These are phyloP conservation scores for Cladosporium oxysporum DNA, from an alignment of 2,329 filamentous ascomycete genomes.

Conservation along the genomic window DNA sequence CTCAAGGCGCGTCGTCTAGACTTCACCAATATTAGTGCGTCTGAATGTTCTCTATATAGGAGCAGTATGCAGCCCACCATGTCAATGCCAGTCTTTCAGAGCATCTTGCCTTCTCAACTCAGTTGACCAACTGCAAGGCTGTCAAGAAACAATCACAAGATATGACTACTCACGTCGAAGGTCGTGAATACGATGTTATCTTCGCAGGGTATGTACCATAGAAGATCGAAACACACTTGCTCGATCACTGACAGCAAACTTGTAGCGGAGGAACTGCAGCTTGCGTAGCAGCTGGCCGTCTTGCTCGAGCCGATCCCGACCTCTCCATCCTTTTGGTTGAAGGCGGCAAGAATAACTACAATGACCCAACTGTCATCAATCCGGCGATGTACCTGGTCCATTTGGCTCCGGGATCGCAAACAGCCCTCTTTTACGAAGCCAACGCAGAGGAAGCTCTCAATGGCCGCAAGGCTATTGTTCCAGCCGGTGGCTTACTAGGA, in stretches of 20 bases:
- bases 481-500: constrained; percentile 55
- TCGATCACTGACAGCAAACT: neutral
- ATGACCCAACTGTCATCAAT: constrained; percentile 51
- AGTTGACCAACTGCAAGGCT: neutral
- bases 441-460: constrained; percentile 48
- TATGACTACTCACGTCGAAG: constrained; percentile 12
- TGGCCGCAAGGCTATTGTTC: constrained; percentile 43
- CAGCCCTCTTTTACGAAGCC: constrained; percentile 52
- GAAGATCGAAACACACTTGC: neutral
- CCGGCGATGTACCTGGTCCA: constrained; percentile 53
- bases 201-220: constrained; percentile 1
- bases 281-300: constrained; percentile 51
- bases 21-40: neutral
- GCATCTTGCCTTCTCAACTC: neutral
- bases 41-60: neutral
- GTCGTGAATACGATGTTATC: constrained; percentile 10
- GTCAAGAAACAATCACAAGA: neutral
- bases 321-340: constrained; percentile 56
- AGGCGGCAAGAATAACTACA: constrained; percentile 53
- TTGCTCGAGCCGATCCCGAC: constrained; percentile 52
- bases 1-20: neutral
- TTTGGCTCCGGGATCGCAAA: constrained; percentile 49
- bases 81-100: neutral
- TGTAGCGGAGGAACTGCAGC: constrained; percentile 48
- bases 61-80: neutral